phyloP scores from a whole-genome alignment of 2,329 filamentous ascomycete genomes.

The Pyrenophora teres region DNA sequence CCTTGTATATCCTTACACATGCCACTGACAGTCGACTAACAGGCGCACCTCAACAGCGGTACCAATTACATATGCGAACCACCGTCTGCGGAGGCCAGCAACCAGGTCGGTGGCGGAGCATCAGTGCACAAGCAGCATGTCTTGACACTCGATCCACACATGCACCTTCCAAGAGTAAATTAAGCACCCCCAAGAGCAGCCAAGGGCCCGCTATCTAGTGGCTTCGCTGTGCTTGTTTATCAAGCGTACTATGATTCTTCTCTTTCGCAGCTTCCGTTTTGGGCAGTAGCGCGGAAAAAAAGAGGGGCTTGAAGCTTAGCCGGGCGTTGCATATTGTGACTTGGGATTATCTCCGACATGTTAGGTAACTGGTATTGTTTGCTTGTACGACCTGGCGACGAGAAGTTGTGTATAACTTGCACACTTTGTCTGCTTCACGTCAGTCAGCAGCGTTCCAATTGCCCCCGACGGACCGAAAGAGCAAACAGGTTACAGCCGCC shows the following conservation, averaged over 20 bases:
- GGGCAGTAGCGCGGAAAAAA: constrained; percentile 1
- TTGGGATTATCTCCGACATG: not conserved
- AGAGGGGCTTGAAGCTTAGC: not conserved
- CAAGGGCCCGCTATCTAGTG: constrained; percentile 8
- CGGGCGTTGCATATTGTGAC: not conserved
- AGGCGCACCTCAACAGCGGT: too few species aligned
- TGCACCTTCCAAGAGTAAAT: constrained; percentile 17
- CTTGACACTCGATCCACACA: not conserved
- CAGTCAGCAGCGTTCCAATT: not conserved
- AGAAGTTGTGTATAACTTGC: too few species aligned
- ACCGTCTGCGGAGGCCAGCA: not conserved
- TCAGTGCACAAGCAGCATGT: not conserved
- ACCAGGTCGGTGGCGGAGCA: constrained; percentile 11
- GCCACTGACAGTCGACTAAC: too few species aligned
- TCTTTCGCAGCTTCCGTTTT: constrained; percentile 12
- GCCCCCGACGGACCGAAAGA: not conserved
- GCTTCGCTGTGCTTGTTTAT: constrained; percentile 19
- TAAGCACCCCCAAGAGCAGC: constrained; percentile 14
- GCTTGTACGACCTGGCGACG: too few species aligned
- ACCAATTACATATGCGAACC: too few species aligned
- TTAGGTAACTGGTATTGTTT: too few species aligned
- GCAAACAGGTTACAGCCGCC: not conserved
- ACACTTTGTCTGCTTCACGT: too few species aligned
- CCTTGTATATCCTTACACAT: too few species aligned
- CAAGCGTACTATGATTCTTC: not conserved